These are phyloP conservation scores for Colletotrichum sp. DNA, from an alignment of 2,329 filamentous ascomycete genomes.

Conservation along the genomic window DNA sequence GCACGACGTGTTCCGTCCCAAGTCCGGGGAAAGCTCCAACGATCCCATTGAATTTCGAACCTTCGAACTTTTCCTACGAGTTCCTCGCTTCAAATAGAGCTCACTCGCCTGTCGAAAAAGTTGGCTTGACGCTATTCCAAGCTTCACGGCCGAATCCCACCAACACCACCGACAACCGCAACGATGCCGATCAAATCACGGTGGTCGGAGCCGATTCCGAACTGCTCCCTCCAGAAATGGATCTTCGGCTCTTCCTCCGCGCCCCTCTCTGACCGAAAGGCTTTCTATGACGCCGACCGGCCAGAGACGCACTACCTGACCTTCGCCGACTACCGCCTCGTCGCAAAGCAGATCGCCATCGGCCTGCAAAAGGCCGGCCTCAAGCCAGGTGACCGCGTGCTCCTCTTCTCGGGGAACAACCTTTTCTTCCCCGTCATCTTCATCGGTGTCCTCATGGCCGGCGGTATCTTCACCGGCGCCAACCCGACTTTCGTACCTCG, in stretches of 20 bases:
- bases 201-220: constrained; percentile 48
- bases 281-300: constrained; percentile 68
- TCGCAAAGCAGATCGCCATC: constrained; percentile 74
- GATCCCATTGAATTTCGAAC: background rate
- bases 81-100: background rate
- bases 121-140: background rate
- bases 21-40: background rate
- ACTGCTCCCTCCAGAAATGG: constrained; percentile 59
- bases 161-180: background rate
- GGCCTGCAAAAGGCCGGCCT: constrained; percentile 71
- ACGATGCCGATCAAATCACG: constrained; percentile 54
- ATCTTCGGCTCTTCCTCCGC: constrained; percentile 55
- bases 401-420: constrained; percentile 77
- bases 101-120: background rate
- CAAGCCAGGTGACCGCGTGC: constrained; percentile 70
- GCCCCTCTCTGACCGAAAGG: constrained; percentile 45
- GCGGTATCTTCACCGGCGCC: constrained; percentile 78
- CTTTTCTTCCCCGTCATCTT: constrained; percentile 75
- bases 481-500: constrained; percentile 71
- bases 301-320: constrained; percentile 73
- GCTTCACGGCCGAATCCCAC: background rate
- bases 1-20: background rate
- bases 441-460: constrained; percentile 77
- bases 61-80: background rate
- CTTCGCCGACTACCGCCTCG: constrained; percentile 67